These are phyloP conservation scores for Fomitiporia mediterranea DNA, from an alignment of 1,284 basidiomycete genomes.

Conservation along the genomic window DNA sequence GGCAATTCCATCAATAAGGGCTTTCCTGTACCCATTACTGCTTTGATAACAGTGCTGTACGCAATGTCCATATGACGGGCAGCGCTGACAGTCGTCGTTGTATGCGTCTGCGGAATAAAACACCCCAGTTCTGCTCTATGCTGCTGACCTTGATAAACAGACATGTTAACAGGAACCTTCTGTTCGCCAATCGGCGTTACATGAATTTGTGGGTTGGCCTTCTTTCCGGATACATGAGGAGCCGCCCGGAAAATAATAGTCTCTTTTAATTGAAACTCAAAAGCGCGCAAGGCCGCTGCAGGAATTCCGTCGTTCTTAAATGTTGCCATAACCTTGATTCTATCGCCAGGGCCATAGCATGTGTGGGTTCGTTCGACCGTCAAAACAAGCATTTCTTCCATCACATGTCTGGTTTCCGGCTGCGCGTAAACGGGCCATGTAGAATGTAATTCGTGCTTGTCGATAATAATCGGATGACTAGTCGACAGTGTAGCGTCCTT, in stretches of 20 bases:
- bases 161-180: conserved; percentile 66
- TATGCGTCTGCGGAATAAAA: conserved; percentile 63
- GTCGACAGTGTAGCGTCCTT: conserved; percentile 55
- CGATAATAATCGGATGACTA: conserved; percentile 67
- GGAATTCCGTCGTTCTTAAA: conserved; percentile 65
- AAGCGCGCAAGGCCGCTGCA: conserved; percentile 67
- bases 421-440: conserved; percentile 86
- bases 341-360: conserved; percentile 81
- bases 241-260: conserved; percentile 63
- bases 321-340: conserved; percentile 64
- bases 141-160: conserved; percentile 63
- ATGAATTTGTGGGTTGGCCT: conserved; percentile 52
- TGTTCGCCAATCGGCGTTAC: conserved; percentile 52
- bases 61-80: conserved; percentile 79
- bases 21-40: conserved; percentile 63
- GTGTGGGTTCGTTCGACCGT: conserved; percentile 69
- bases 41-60: conserved; percentile 72
- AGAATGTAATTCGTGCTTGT: conserved; percentile 86
- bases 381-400: conserved; percentile 64
- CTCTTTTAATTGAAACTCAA: conserved; percentile 76
- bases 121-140: conserved; percentile 68
- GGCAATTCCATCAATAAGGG: conserved; percentile 68
- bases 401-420: conserved; percentile 64
- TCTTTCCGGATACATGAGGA: conserved; percentile 48
- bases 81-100: conserved; percentile 69